Evolutionary conservation across 108 stramenopile genomes (phyloP).

Genomic region (Cyclotella cryptica): DNA sequence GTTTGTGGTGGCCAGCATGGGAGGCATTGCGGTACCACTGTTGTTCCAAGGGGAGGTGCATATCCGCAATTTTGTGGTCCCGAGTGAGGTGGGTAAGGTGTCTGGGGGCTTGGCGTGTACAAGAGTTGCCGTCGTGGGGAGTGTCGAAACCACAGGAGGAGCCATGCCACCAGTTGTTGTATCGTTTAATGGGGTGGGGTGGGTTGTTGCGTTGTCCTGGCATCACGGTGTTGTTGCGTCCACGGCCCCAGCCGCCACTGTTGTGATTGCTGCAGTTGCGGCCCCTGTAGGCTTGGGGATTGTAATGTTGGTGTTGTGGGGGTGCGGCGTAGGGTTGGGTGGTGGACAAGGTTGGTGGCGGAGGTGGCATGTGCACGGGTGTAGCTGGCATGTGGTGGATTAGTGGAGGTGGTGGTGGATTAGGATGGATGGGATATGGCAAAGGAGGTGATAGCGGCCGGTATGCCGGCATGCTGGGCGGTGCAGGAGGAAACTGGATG

Average conservation of each 20-base stretch:
- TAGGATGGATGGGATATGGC: background rate
- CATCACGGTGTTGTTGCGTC: background rate
- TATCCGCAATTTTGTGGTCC: background rate
- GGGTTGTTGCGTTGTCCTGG: background rate
- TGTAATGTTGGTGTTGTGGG: no score
- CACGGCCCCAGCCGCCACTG: background rate
- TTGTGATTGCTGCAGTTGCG: background rate
- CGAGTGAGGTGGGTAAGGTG: background rate
- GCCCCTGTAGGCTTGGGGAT: background rate
- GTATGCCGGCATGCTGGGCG: background rate
- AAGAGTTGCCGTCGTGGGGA: background rate
- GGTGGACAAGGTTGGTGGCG: background rate
- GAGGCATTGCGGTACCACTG: background rate
- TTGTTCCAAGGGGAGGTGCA: background rate
- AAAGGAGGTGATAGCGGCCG: no score
- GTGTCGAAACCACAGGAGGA: background rate
- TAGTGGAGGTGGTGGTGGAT: background rate
- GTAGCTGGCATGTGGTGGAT: background rate
- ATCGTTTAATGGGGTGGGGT: background rate
- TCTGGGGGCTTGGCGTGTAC: background rate
- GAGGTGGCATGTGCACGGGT: background rate
- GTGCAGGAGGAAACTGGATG: background rate
- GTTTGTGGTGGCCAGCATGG: no score
- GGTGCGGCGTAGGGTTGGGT: background rate
- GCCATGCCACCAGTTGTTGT: background rate